phyloP scores from a whole-genome alignment of 805 yeast species.

The Tetrapisispora fleetii region DNA sequence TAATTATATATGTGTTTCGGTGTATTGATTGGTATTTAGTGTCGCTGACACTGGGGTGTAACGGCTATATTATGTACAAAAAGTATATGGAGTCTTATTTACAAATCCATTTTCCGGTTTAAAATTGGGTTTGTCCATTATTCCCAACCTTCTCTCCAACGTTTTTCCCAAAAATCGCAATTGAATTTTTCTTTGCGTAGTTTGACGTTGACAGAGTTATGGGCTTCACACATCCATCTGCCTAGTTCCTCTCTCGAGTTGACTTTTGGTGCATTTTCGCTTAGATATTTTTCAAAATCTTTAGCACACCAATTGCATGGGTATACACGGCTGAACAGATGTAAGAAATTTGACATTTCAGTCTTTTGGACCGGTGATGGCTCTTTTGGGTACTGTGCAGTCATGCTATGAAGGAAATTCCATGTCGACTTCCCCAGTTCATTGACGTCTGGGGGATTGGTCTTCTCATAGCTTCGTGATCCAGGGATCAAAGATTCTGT shows the following conservation, averaged over 20 bases:
- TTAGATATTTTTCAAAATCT: conserved; percentile 63
- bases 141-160: conserved; percentile 96
- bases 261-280: conserved; percentile 44
- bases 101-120: not conserved
- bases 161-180: conserved; percentile 79
- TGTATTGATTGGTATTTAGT: too few relatives aligned
- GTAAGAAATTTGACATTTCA: conserved; percentile 63
- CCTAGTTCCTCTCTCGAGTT: conserved; percentile 71
- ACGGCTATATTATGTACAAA: too few relatives aligned
- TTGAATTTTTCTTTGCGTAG: conserved; percentile 80
- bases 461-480: conserved; percentile 32
- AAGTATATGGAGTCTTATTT: not conserved
- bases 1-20: too few relatives aligned
- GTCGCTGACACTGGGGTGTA: too few relatives aligned
- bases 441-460: conserved; percentile 81
- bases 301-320: conserved; percentile 93
- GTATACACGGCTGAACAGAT: conserved; percentile 65
- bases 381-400: conserved; percentile 75
- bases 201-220: conserved; percentile 82
- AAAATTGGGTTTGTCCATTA: not conserved
- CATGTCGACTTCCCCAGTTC: conserved; percentile 78
- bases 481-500: conserved; percentile 11
- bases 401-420: conserved; percentile 84
- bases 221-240: conserved; percentile 89
- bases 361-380: conserved; percentile 55